Evolutionary conservation across 495 filamentous ascomycete species (phyloP).

Genomic region (Letharia lupina): DNA sequence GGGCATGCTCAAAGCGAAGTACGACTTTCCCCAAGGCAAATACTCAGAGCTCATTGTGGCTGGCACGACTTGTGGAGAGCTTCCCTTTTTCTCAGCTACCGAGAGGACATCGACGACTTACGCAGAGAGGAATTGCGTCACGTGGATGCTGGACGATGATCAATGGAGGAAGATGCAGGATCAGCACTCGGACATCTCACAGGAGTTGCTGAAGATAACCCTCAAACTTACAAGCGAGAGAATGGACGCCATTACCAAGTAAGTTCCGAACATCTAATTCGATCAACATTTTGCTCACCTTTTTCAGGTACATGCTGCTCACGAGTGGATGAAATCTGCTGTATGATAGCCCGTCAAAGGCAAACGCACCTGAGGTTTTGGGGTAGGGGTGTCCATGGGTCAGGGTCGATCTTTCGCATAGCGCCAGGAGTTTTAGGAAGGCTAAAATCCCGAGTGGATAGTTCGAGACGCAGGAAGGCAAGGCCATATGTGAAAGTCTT

Average conservation of each 20-base stretch:
- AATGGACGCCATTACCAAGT: constrained; percentile 81
- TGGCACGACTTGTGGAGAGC: constrained; percentile 88
- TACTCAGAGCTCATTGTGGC: constrained; percentile 89
- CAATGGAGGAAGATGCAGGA: constrained; percentile 64
- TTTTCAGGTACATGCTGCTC: constrained; percentile 24
- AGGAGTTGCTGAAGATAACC: constrained; percentile 72
- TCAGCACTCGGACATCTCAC: constrained; percentile 63
- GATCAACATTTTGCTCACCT: not conserved
- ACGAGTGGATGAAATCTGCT: constrained; percentile 21
- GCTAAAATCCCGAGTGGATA: not conserved
- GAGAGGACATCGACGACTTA: constrained; percentile 76
- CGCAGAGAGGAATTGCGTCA: constrained; percentile 70
- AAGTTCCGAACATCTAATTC: constrained; percentile 30
- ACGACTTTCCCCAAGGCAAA: constrained; percentile 78
- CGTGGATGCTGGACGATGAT: constrained; percentile 66
- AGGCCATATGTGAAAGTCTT: not conserved
- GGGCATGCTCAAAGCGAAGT: constrained; percentile 82
- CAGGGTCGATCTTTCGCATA: constrained; percentile 10
- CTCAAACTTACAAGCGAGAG: constrained; percentile 84
- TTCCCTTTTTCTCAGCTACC: constrained; percentile 92
- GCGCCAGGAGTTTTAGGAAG: constrained; percentile 7
- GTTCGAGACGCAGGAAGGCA: not conserved
- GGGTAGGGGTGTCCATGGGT: not conserved
- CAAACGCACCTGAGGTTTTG: not conserved
- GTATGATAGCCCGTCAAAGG: constrained; percentile 3